phyloP scores from a whole-genome alignment of 2,329 filamentous ascomycete genomes.

The Calonectria naviculata region DNA sequence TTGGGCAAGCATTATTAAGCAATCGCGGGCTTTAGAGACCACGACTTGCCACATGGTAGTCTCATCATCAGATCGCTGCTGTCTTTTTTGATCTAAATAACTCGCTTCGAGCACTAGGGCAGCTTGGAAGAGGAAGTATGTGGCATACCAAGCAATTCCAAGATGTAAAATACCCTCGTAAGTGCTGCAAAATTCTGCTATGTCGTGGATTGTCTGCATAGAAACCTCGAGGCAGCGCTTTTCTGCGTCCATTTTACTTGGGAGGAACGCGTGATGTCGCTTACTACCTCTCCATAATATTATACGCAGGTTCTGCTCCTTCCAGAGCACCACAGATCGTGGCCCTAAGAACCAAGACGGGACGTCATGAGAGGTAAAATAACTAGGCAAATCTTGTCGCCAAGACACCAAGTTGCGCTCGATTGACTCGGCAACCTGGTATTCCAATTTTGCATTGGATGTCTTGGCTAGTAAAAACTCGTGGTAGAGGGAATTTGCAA shows the following conservation, averaged over 20 bases:
- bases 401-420: conserved; percentile 49
- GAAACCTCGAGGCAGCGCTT: conserved; percentile 51
- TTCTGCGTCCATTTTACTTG: conserved; percentile 36
- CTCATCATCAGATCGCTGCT: conserved; percentile 14
- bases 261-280: conserved; percentile 45
- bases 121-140: conserved; percentile 58
- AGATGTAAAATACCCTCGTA: conserved; percentile 41
- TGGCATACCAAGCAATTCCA: conserved; percentile 54
- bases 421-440: conserved; percentile 51
- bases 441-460: conserved; percentile 45
- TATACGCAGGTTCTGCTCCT: conserved; percentile 55
- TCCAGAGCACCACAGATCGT: conserved; percentile 53
- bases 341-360: conserved; percentile 49
- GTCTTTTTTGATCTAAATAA: conserved; percentile 15
- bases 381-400: conserved; percentile 45
- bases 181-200: conserved; percentile 48
- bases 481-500: conserved; percentile 54
- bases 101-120: conserved; percentile 49
- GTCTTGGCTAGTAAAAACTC: conserved; percentile 52
- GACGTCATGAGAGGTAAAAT: conserved; percentile 45
- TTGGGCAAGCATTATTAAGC: conserved; percentile 9
- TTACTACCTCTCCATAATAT: conserved; percentile 53
- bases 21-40: conserved; percentile 13
- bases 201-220: conserved; percentile 49
- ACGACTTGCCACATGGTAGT: conserved; percentile 13